phyloP scores from a whole-genome alignment of 768 basidiomycete species.

The Hypholoma fasciculare region DNA sequence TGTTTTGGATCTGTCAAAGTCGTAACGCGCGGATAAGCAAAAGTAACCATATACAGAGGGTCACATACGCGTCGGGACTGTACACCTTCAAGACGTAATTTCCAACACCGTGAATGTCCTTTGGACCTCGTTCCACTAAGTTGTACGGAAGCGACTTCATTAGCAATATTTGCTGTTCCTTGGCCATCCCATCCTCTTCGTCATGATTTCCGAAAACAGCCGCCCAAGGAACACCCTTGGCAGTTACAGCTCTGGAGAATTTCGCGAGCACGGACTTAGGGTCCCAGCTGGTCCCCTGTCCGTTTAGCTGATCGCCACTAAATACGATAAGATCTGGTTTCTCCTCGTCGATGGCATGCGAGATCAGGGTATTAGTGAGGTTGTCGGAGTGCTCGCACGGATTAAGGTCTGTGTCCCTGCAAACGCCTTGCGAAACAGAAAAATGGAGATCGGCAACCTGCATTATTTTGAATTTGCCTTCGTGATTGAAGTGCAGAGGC shows the following conservation, averaged over 20 bases:
- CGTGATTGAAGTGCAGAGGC: slow-evolving; percentile 77
- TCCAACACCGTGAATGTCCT: slow-evolving; percentile 84
- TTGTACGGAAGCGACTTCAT: slow-evolving; percentile 87
- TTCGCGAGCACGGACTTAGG: slow-evolving; percentile 86
- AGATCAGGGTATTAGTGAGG: slow-evolving; percentile 74
- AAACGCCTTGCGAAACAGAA: slow-evolving; percentile 76
- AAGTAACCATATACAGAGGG: neutral
- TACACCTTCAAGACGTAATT: slow-evolving; percentile 88
- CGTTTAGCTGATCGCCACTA: slow-evolving; percentile 91
- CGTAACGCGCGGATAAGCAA: neutral
- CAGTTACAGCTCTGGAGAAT: slow-evolving; percentile 76
- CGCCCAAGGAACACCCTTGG: slow-evolving; percentile 83
- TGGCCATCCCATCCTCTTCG: slow-evolving; percentile 62
- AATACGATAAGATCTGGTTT: slow-evolving; percentile 93
- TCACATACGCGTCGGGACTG: slow-evolving; percentile 80
- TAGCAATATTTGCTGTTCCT: slow-evolving; percentile 65
- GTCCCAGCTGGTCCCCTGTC: slow-evolving; percentile 90
- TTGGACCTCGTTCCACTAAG: slow-evolving; percentile 77
- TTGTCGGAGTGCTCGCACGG: slow-evolving; percentile 69
- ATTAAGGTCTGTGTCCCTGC: slow-evolving; percentile 71
- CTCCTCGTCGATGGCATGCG: slow-evolving; percentile 69
- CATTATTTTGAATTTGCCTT: slow-evolving; percentile 87
- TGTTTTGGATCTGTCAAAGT: slow-evolving; percentile 66
- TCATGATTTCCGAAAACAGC: slow-evolving; percentile 97
- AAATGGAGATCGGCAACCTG: slow-evolving; percentile 95